Percentiles rank a stretch among this genome's conserved stretches.
Conservation (phyloP, 148 eudicot genomes). For the Fagopyrum tataricum region DNA sequence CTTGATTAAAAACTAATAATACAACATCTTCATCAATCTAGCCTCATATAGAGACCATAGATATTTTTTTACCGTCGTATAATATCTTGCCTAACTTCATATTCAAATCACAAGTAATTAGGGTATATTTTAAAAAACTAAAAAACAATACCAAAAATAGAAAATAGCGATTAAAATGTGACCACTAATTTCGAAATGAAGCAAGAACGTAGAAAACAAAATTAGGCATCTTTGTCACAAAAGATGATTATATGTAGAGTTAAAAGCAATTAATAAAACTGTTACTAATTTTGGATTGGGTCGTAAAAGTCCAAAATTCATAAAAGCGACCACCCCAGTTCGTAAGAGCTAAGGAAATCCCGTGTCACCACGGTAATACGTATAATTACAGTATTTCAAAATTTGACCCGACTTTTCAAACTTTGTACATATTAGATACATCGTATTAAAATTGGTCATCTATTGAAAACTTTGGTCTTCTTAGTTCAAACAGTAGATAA, state of each 20-base stretch:
- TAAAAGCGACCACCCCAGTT: not conserved
- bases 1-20: too few species aligned
- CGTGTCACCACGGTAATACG: not conserved
- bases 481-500: not conserved
- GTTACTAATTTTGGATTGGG: not conserved
- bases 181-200: not conserved
- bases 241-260: not conserved
- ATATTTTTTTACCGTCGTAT: too few species aligned
- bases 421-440: not conserved
- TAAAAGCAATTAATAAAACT: slow-evolving; percentile 1
- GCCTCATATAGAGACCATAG: too few species aligned
- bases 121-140: not conserved
- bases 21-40: too few species aligned
- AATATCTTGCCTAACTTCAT: too few species aligned
- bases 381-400: not conserved
- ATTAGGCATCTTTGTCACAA: not conserved
- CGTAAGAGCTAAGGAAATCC: not conserved
- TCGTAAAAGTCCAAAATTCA: slow-evolving; percentile 5
- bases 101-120: not conserved
- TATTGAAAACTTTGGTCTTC: not conserved
- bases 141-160: not conserved
- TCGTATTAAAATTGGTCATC: not conserved
- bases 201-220: not conserved
- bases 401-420: not conserved
- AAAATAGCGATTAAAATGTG: not conserved